phyloP scores from a whole-genome alignment of 169 alveolate genomes.

The Plasmodium inui region DNA sequence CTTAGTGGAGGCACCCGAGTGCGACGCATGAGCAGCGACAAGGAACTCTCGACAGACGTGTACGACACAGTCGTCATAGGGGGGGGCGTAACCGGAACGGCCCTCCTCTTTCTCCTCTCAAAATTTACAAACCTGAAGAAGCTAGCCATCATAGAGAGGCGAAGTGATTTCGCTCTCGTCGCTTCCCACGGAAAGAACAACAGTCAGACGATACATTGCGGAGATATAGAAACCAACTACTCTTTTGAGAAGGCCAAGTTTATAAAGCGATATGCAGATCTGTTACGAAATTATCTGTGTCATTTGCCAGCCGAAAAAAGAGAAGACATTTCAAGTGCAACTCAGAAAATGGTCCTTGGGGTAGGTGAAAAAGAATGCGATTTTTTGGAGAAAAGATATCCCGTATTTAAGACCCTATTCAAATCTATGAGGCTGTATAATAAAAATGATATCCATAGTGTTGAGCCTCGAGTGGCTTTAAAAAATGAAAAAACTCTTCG shows the following conservation, averaged over 20 bases:
- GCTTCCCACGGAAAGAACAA: constrained; percentile 90
- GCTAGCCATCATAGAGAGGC: constrained; percentile 86
- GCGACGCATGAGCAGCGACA: not conserved
- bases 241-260: constrained; percentile 85
- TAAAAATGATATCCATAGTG: constrained; percentile 80
- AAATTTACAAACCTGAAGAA: constrained; percentile 85
- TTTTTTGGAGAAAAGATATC: constrained; percentile 83
- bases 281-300: constrained; percentile 87
- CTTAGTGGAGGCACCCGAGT: not conserved
- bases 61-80: constrained; percentile 88
- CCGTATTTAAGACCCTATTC: constrained; percentile 78
- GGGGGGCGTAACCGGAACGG: constrained; percentile 91
- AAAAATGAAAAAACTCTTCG: constrained; percentile 46
- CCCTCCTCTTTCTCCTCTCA: constrained; percentile 86
- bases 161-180: constrained; percentile 85
- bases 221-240: constrained; percentile 91
- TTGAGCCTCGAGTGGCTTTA: constrained; percentile 87
- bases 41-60: constrained; percentile 49
- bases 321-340: constrained; percentile 78
- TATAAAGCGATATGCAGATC: constrained; percentile 88
- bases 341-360: constrained; percentile 90
- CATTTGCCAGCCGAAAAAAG: constrained; percentile 79
- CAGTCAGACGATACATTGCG: constrained; percentile 90
- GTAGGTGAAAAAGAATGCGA: constrained; percentile 89
- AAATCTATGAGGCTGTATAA: constrained; percentile 78